Base-by-base conservation (phyloP, 2,329 filamentous ascomycete genomes). In the Stagonosporopsis rhizophila region DNA sequence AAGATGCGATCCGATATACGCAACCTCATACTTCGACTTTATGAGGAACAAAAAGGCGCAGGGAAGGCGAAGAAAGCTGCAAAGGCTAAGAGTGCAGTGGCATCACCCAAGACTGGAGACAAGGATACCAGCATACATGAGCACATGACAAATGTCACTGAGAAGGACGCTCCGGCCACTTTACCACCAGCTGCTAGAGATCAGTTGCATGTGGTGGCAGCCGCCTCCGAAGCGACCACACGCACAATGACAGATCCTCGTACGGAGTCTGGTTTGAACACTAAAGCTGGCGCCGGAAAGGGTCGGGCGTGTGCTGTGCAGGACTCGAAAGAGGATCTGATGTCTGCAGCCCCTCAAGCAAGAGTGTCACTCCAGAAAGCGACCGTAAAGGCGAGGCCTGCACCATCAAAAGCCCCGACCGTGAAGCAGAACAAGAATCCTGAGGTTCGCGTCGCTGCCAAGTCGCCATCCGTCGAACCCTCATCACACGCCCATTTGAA, bases 1-100 rank as follows among this genome's bases (percentile, higher is more conserved):
- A 71, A 81, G 8, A 84, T 94, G 67, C 87, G 93, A 20, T 75
- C 76, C 30, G 78, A 85, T 5, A 86, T 96, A 38, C 86, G 92
- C 27, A 74, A 85, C 0, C 81, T 89, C 35, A 81, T 96, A 0
- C 82, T 91, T 46, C 60, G 77, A 0, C 79, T 94, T 85, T 61
- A 88, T 89, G 64, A 80, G 82, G 55, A 60, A 9, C 66, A 68
- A 27, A 60, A 56, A 30, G 56, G 44, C 6, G 53, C 34, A 15
- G 23, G 25, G 11, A 69, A 56, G 25, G 60, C 52, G 6, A 68
- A 62, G 44, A 65, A 61, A 23, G 44, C 35, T 22, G 27, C 25
- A 7, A 37, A 22, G 17, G 8, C 32, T 2, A 37, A 19, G n/a
- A 14, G 20, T 20, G 19, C 22, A 14, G 17, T 19, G 6, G 8